Evolutionary conservation across 768 basidiomycete genomes (phyloP), one percentile per base, ranked within the genome.

Genomic region (Xerocomus spinulosus): DNA sequence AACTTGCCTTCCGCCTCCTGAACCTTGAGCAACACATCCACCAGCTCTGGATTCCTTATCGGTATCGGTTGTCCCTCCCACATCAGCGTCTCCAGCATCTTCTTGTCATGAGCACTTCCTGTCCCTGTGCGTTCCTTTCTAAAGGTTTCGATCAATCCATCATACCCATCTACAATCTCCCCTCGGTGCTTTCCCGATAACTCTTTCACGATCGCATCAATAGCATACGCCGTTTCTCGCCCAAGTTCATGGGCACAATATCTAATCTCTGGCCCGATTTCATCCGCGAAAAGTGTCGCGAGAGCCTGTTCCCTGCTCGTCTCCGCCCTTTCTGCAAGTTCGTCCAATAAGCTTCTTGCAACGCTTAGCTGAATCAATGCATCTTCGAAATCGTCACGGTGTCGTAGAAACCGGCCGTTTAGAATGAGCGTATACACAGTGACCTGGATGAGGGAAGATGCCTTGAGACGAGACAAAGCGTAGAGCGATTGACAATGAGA

Each of bases 171-270:
- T 2, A 90, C 83, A 18, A 89, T 72, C 37, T 79, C 69, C 39
- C 75, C 76, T 44, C 77, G 73, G 52, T 83, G 77, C 50, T 73
- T 71, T 0, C 75, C 68, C 3, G 83, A 76, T 12, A 88, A 61
- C 46, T 87, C 85, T 5, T 72, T 69, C 17, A 82, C 85, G 53
- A 93, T 85, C 4, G 73, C 79, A 53, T 88, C 85, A 25, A 92
- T 70, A 62, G 92, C 89, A 67, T 93, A 94, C 4, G 88, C 83
- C 57, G 82, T 85, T 35, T 73, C 73, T 44, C 81, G 73, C 1
- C 92, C 89, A 13, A 94, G 73, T 59, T 92, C 85, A 58, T 97
- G 95, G 0, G 94, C 93, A 56, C 87, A 92, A 68, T 93, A 86
- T 37, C 95, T 75, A 45, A 98, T 92, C 65, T 96, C 83, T 0